Evolutionary conservation across 495 filamentous ascomycete genomes (phyloP).

Genomic region (Penicillium herquei): DNA sequence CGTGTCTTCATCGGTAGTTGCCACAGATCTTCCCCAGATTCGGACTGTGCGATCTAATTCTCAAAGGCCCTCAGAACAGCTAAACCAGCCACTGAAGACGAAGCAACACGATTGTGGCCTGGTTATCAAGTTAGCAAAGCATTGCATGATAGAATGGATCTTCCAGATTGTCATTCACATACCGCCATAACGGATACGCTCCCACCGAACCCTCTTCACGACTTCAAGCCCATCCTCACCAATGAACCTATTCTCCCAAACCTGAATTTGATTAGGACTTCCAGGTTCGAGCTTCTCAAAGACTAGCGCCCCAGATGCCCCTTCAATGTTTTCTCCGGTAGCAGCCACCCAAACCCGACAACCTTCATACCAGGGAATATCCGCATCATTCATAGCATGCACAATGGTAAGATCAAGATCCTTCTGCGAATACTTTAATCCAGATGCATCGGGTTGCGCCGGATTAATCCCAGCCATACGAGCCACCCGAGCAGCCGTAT

Average conservation of each 20-base stretch:
- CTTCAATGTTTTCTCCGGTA: constrained; percentile 44
- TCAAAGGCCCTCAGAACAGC: constrained; percentile 67
- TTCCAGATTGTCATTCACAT: constrained; percentile 17
- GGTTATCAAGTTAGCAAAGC: not conserved
- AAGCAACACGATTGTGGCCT: constrained; percentile 52
- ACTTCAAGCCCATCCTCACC: constrained; percentile 27
- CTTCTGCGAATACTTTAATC: constrained; percentile 39
- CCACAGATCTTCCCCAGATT: too few species aligned
- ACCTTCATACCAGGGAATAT: constrained; percentile 65
- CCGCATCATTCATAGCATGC: constrained; percentile 71
- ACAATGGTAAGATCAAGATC: constrained; percentile 67
- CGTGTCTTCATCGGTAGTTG: too few species aligned
- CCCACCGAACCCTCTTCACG: constrained; percentile 50
- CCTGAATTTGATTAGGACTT: constrained; percentile 31
- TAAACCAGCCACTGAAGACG: constrained; percentile 53
- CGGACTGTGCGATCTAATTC: too few species aligned
- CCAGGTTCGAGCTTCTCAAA: constrained; percentile 35
- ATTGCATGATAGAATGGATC: not conserved
- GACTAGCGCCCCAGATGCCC: constrained; percentile 49
- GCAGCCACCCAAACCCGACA: constrained; percentile 51
- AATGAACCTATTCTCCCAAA: constrained; percentile 36
- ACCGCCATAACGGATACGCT: constrained; percentile 48
- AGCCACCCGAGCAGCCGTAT: constrained; percentile 49
- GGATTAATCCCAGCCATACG: constrained; percentile 37
- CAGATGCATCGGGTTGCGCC: constrained; percentile 17